Evolutionary conservation across 2,329 filamentous ascomycete species (phyloP), one percentile per base, ranked within the genome.

Genomic region (Beauveria sp.): DNA sequence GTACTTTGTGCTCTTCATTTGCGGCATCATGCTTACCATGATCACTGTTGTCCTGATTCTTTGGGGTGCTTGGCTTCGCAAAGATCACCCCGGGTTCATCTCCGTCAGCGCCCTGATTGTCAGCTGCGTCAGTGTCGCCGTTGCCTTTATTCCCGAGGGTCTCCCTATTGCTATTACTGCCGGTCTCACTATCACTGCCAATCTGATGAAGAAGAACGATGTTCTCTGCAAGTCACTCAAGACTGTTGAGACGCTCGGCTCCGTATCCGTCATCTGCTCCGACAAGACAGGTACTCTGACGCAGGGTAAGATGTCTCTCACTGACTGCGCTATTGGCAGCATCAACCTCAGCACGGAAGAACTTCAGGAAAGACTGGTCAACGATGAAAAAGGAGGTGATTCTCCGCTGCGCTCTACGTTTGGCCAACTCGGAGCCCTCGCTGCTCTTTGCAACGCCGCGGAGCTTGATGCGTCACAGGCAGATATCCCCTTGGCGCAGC

Each of bases 141-240:
- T 91, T 8, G 88, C 88, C 1, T 91, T 91, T 70, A 89, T 92
- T 16, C 88, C 89, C 0, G 89, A 91, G 73, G 88, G 88, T 6
- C 76, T 90, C 0, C 88, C 88, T 0, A 87, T 91, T 56, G 87
- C 88, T 0, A 75, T 90, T 42, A 88, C 87, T 0, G 84, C 86
- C 1, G 88, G 85, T 20, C 77, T 93, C 65, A 91, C 89, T 0
- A 92, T 93, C 63, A 88, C 85, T 1, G 89, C 89, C 22, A 89
- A 88, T 65, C 81, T 89, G 67, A 91, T 93, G 89, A 81, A 81
- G 65, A 86, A 88, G 74, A 87, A 91, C 72, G 88, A 88, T 69
- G 86, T 92, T 49, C 80, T 92, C 9, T 91, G 88, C 83, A 92
- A 92, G 74, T 90, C 87, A 0, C 78, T 93, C 52, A 90, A 90